These are phyloP conservation scores for Galerina marginata DNA, from an alignment of 768 basidiomycete species.

Conservation along the genomic window DNA sequence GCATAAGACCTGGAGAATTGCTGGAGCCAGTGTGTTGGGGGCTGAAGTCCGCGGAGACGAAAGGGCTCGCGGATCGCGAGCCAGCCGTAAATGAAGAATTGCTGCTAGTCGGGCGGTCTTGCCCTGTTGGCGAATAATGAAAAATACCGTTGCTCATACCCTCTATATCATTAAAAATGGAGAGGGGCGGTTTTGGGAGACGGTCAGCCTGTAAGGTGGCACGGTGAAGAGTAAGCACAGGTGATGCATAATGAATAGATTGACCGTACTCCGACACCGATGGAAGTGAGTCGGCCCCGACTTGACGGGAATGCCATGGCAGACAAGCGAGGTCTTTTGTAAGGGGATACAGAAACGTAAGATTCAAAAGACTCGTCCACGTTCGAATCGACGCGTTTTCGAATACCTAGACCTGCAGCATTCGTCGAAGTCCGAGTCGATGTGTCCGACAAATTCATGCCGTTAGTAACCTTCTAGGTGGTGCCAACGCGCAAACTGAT, in stretches of 20 bases:
- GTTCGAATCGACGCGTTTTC: slow-evolving; percentile 41
- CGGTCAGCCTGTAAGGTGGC: slow-evolving; percentile 14
- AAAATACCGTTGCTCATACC: slow-evolving; percentile 18
- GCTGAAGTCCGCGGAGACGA: background rate
- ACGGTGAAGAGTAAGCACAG: background rate
- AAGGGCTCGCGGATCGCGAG: slow-evolving; percentile 20
- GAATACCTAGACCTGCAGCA: slow-evolving; percentile 19
- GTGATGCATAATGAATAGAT: slow-evolving; percentile 8
- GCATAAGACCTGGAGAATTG: slow-evolving; percentile 24
- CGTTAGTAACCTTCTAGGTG: background rate
- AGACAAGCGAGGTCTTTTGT: slow-evolving; percentile 38
- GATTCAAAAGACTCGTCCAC: slow-evolving; percentile 27
- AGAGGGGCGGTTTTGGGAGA: slow-evolving; percentile 1
- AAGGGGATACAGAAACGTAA: slow-evolving; percentile 8
- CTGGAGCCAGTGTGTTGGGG: slow-evolving; percentile 2
- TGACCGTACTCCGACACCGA: slow-evolving; percentile 24
- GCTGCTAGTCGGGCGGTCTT: slow-evolving; percentile 26
- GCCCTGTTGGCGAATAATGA: slow-evolving; percentile 20
- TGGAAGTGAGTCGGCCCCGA: slow-evolving; percentile 22
- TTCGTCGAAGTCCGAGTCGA: slow-evolving; percentile 2
- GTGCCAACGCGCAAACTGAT: background rate
- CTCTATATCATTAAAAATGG: slow-evolving; percentile 7
- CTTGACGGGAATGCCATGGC: slow-evolving; percentile 28
- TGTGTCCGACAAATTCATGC: background rate
- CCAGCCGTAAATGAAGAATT: slow-evolving; percentile 31